phyloP scores from a whole-genome alignment of 148 eudicot genomes.

The Rheum nobile region DNA sequence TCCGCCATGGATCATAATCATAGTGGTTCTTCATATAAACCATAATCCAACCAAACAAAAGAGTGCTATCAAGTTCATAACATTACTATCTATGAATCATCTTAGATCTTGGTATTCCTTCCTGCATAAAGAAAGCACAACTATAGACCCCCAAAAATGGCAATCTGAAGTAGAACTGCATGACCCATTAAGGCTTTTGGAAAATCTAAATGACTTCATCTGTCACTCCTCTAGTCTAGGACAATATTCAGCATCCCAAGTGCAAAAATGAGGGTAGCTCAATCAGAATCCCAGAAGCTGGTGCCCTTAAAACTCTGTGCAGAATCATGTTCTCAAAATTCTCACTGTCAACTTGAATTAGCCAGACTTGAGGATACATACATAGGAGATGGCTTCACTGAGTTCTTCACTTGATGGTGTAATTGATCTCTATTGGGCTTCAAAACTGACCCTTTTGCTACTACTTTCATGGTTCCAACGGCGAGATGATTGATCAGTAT shows the following conservation, averaged over 20 bases:
- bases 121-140: too few species aligned
- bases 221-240: background rate
- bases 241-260: background rate
- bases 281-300: background rate
- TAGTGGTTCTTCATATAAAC: background rate
- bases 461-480: conserved; percentile 24
- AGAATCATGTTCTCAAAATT: background rate
- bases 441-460: conserved; percentile 31
- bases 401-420: too few species aligned
- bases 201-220: background rate
- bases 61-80: background rate
- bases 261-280: background rate
- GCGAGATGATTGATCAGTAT: conserved; percentile 19
- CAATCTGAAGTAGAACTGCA: too few species aligned
- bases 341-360: background rate
- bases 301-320: background rate
- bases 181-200: background rate
- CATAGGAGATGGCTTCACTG: too few species aligned
- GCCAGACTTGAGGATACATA: background rate
- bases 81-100: background rate
- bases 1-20: too few species aligned
- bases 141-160: too few species aligned
- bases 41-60: background rate
- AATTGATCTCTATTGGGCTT: background rate
- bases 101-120: too few species aligned